Evolutionary conservation across 2,329 filamentous ascomycete species (phyloP), one percentile per base, ranked within the genome.

Genomic region (Colletotrichum melonis): DNA sequence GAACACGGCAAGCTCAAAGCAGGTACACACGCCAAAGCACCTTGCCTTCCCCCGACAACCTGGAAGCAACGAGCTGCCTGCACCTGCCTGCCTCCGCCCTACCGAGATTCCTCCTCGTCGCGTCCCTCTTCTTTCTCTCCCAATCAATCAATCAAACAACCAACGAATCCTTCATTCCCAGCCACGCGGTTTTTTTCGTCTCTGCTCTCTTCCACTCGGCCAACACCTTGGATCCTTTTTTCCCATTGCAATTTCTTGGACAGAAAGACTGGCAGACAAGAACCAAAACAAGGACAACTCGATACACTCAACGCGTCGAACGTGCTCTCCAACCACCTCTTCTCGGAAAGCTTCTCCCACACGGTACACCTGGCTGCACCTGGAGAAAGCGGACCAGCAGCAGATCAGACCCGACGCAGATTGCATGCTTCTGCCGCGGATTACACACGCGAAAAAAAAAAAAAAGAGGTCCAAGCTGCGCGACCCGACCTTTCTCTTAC

Each of bases 261-360:
- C 32, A n/a, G 32, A 42, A 54, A 42, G 38, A 56, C 32, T 52
- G 58, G 32, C 12, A 59, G 26, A 42, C 42, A 30, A 59, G 38
- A 19, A 42, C 9, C 9, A 35, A 59, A 46, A 14, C 42, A 49
- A 72, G 65, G 57, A 57, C 69, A 28, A 69, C 38, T 57, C 69
- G 65, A 69, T 66, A 72, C 69, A 69, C 52, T 58, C 65, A 55
- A 59, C 69, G 69, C 69, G 65, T 72, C 69, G 63, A 69, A 69
- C 24, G 7, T 38, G 16, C 35, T n/a, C 16, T 30, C 7, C 55
- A 24, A 24, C 57, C 56, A 22, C 46, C 46, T 55, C 24, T 32
- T 9, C 19, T 68, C 46, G 42, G 42, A 62, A 49, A 49, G 56
- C 42, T 68, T 22, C 30, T 54, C 55, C 38, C 63, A 56, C 69